Evolutionary conservation across 345 rosid genomes (phyloP), one percentile per base, ranked within the genome.

Genomic region (Luvunga scandens): DNA sequence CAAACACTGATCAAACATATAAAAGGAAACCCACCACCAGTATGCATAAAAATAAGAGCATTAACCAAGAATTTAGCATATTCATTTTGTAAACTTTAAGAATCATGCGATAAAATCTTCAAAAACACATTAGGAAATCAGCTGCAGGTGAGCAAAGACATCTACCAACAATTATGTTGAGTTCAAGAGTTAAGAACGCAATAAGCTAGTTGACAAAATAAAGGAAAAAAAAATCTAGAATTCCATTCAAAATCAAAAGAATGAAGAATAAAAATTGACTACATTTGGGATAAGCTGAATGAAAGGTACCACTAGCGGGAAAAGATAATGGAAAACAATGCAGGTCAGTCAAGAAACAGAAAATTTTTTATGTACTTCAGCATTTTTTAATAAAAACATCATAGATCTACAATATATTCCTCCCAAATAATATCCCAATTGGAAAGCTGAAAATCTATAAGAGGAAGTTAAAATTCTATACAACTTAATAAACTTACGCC

Each of bases 361-460:
- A 55, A 22, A 10, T 5, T 24, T 27, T 63, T 36, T 27, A 19
- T 66, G 42, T 67, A 62, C 57, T 36, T 9, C 22, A 24, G 69
- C 55, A 30, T 9, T 13, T 60, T 38, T 64, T 42, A 33, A 28
- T 18, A 27, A 48, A 57, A 53, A 6, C n/a, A 19, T 56, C 45
- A 25, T 22, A 50, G 18, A 27, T 34, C 21, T 71, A 63, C 72
- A n/a, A 18, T 31, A 71, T 28, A 24, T 55, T n/a, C 28, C 21
- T 28, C 18, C 45, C n/a, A 24, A 77, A 73, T 6, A 39, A 36
- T 57, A 72, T 9, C 53, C 67, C 18, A 79, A 30, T 2, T 33
- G 72, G 78, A 57, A 24, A 25, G 7, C 27, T 27, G 71, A 75
- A 63, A 24, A 50, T 62, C 60, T 34, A 71, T 36, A 76, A 39